Conservation (phyloP, 1,284 basidiomycete species). For the Moniliella sp. region DNA sequence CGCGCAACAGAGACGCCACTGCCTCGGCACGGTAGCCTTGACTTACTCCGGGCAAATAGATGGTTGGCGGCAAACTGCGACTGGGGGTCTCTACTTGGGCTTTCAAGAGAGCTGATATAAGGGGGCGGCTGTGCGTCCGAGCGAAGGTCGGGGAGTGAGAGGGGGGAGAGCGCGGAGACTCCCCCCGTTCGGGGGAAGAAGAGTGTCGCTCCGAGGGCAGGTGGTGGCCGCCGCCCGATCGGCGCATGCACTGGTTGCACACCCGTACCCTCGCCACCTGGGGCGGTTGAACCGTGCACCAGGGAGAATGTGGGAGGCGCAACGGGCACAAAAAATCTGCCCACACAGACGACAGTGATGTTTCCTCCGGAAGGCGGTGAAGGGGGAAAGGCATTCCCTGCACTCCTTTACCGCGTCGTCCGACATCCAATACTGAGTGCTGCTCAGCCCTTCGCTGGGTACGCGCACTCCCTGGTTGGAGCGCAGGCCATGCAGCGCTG, state of each 20-base stretch:
- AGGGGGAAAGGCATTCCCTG: conserved; percentile 23
- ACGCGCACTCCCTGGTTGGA: no score
- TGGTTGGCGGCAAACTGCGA: conserved; percentile 23
- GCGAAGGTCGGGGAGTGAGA: neutral
- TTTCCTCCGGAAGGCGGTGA: conserved; percentile 24
- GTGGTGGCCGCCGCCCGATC: conserved; percentile 21
- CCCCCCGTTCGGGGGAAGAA: no score
- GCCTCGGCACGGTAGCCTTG: no score
- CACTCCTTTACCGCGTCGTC: conserved; percentile 76
- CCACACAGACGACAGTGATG: conserved; percentile 33
- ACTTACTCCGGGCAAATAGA: conserved; percentile 11
- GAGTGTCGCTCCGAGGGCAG: no score
- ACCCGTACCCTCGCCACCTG: conserved; percentile 75
- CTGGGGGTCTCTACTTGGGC: conserved; percentile 18
- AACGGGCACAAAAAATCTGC: conserved; percentile 36
- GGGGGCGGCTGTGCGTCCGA: neutral
- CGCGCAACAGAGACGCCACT: no score
- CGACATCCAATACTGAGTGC: conserved; percentile 32
- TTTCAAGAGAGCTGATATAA: conserved; percentile 39
- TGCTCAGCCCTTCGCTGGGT: conserved; percentile 22
- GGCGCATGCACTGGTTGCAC: conserved; percentile 73
- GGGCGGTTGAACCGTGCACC: conserved; percentile 77
- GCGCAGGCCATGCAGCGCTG: no score
- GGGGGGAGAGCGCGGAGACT: no score
- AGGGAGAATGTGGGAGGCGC: conserved; percentile 90